These are phyloP conservation scores for Saprolegnia parasitica DNA, from an alignment of 352 stramenopile species.

Conservation along the genomic window DNA sequence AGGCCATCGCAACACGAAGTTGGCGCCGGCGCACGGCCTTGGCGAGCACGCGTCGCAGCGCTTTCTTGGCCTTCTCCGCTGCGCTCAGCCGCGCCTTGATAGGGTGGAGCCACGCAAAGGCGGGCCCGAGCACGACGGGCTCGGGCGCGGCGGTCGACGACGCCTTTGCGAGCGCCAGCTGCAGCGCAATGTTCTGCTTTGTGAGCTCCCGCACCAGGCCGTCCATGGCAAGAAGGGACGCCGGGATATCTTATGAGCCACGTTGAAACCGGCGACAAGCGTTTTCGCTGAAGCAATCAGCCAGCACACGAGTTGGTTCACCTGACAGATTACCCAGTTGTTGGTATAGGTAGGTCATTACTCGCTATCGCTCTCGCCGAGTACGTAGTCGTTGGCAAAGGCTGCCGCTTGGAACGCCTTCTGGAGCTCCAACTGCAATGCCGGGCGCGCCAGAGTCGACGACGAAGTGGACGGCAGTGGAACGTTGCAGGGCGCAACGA, in stretches of 20 bases:
- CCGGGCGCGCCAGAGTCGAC: no score
- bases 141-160: no score
- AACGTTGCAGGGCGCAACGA: background rate
- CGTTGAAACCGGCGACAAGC: no score
- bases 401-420: background rate
- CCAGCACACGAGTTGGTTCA: no score
- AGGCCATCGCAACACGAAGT: background rate
- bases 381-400: background rate
- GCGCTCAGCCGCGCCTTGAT: background rate
- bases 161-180: slow-evolving; percentile 1
- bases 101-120: background rate
- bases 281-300: no score
- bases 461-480: no score
- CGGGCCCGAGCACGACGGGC: background rate
- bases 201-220: slow-evolving; percentile 14
- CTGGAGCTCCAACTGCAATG: background rate
- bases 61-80: background rate
- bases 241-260: no score
- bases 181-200: slow-evolving; percentile 25
- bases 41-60: background rate
- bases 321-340: no score
- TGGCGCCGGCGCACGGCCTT: background rate
- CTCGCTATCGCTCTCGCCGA: background rate
- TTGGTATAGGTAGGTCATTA: background rate
- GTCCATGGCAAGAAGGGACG: background rate